These are phyloP conservation scores for Cucumis sativus DNA, from an alignment of 306 rosid genomes.

Conservation along the genomic window DNA sequence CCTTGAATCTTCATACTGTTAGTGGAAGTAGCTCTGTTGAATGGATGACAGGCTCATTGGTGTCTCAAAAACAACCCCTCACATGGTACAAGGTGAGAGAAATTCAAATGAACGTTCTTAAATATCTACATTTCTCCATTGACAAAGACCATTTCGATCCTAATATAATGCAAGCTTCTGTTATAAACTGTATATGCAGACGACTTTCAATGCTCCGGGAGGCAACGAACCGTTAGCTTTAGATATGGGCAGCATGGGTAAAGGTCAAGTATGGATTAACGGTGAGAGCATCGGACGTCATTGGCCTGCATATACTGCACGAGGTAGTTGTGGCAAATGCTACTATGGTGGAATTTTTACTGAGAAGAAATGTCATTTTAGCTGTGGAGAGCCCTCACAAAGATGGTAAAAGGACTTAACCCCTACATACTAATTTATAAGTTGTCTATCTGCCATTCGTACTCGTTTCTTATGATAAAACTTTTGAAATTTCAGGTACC, in stretches of 20 bases:
- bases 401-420: constrained; percentile 53
- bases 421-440: not conserved
- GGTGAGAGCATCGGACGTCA: constrained; percentile 89
- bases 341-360: constrained; percentile 59
- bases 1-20: constrained; percentile 46
- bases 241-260: constrained; percentile 93
- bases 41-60: constrained; percentile 58
- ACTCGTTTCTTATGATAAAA: no score
- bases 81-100: constrained; percentile 89
- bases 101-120: not conserved
- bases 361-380: constrained; percentile 49
- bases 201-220: constrained; percentile 53
- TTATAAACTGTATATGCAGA: constrained; percentile 23
- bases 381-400: constrained; percentile 84
- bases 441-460: no score
- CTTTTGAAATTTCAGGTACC: constrained; percentile 53
- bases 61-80: constrained; percentile 56
- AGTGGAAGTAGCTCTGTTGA: constrained; percentile 76
- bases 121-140: constrained; percentile 1
- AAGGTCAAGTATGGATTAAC: constrained; percentile 88
- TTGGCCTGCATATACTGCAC: constrained; percentile 69
- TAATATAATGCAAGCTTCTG: not conserved
- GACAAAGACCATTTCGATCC: not conserved
- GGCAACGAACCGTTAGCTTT: constrained; percentile 76
- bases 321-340: constrained; percentile 49